phyloP scores from a whole-genome alignment of 305 asterid species.

The Plantago coronopus region DNA sequence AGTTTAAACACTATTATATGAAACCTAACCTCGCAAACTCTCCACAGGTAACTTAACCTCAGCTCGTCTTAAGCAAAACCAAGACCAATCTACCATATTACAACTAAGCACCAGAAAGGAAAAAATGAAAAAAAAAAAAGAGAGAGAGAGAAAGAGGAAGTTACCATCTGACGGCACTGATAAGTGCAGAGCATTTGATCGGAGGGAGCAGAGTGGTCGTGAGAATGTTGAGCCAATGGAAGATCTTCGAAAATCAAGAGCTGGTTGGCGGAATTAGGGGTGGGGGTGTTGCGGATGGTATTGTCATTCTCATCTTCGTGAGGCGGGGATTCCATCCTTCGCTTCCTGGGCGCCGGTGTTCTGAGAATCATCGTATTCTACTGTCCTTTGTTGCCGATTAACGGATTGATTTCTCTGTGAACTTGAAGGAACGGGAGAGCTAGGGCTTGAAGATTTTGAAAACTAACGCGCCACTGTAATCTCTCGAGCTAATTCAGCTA shows the following conservation, averaged over 20 bases:
- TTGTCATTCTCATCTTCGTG: constrained; percentile 32
- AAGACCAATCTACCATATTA: no score
- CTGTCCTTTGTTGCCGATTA: no score
- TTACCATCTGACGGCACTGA: constrained; percentile 98
- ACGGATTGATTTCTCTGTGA: background rate
- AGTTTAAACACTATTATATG: no score
- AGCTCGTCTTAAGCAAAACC: no score
- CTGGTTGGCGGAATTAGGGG: constrained; percentile 49
- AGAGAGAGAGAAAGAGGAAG: background rate
- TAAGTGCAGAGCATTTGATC: constrained; percentile 93
- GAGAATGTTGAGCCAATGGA: constrained; percentile 53
- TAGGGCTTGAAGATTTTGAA: constrained; percentile 34
- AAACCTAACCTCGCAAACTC: background rate
- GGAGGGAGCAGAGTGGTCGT: constrained; percentile 41
- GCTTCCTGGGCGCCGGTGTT: constrained; percentile 80
- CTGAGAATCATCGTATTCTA: constrained; percentile 53
- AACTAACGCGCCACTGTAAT: constrained; percentile 23
- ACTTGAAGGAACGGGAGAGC: background rate
- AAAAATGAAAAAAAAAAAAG: background rate
- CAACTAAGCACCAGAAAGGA: background rate
- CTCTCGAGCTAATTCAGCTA: no score
- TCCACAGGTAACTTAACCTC: background rate
- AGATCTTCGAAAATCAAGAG: constrained; percentile 71
- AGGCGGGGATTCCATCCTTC: constrained; percentile 55
- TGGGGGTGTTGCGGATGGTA: constrained; percentile 22